phyloP scores from a whole-genome alignment of 768 basidiomycete genomes.

The Boletellus sp. region DNA sequence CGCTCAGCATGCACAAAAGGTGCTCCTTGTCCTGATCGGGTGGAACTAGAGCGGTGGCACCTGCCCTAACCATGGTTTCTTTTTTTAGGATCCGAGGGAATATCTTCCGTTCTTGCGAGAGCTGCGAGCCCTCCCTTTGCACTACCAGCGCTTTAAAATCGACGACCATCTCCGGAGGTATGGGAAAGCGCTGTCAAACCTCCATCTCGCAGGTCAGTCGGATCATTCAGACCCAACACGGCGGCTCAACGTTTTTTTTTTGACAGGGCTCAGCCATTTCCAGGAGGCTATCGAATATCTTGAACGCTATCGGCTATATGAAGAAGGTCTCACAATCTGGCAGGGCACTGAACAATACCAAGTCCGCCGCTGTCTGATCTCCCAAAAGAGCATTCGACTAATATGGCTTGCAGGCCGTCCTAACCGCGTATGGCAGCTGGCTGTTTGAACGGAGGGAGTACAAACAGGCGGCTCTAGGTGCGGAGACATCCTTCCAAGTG shows the following conservation, averaged over 20 bases:
- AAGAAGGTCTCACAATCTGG: conserved; percentile 73
- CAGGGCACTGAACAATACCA: conserved; percentile 56
- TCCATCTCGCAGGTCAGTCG: conserved; percentile 64
- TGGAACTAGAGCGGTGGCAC: background rate
- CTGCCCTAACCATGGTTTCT: background rate
- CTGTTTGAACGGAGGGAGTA: conserved; percentile 84
- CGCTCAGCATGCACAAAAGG: conserved; percentile 96
- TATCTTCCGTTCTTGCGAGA: conserved; percentile 96
- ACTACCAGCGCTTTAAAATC: conserved; percentile 86
- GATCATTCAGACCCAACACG: background rate
- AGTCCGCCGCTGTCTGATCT: conserved; percentile 36
- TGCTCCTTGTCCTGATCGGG: conserved; percentile 27
- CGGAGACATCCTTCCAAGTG: conserved; percentile 8
- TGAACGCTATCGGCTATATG: conserved; percentile 73
- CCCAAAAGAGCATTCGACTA: conserved; percentile 1
- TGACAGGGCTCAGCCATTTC: conserved; percentile 62
- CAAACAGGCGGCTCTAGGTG: conserved; percentile 78
- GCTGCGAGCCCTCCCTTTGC: conserved; percentile 65
- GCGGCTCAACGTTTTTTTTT: conserved; percentile 5
- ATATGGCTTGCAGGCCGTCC: conserved; percentile 47
- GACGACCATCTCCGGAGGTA: conserved; percentile 86
- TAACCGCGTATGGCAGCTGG: conserved; percentile 81
- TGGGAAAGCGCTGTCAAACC: conserved; percentile 68
- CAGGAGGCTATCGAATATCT: conserved; percentile 78
- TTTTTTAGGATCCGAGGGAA: conserved; percentile 85